Base-by-base conservation (phyloP, 306 rosid species). In the Castanospermum australe region DNA sequence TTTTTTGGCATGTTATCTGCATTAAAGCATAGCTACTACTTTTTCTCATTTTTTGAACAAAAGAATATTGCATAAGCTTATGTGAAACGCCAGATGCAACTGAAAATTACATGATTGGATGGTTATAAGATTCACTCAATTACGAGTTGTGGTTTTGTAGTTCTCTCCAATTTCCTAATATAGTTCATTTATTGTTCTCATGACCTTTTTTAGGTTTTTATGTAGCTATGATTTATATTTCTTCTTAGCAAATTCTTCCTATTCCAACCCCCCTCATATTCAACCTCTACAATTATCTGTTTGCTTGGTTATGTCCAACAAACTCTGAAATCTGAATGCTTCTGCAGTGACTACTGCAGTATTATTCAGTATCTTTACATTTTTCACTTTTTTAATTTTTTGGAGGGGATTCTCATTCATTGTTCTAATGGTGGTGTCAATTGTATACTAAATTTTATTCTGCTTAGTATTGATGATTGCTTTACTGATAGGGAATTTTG, bases 121-220 rank as follows among this genome's bases (percentile, higher is more conserved):
- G 30, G 25, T 36, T 11, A 22, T 2, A 67, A 42, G 56, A 21
- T 67, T 67, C 9, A 3, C 48, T 17, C 30, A 67, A 17, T 55
- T 39, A 39, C 39, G 21, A 42, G 30, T 41, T 67, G 51, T 3
- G 12, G 36, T 56, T 35, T 66, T 65, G 76, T 32, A 13, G 38
- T 56, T 69, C 33, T 32, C 2, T 56, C 8, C 50, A 32, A 44
- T 69, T 44, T 30, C 57, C 51, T 68, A 47, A 14, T 8, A 8
- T 79, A 51, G 77, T 68, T 57, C 36, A 17, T 56, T 68, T 39
- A 10, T 67, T 75, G 32, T 61, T 48, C n/a, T 66, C 30, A 24
- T 61, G 5, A 18, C 47, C 12, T 13, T 61, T 7, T 47, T 32
- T 62, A 63, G 50, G 50, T 66, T 66, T 64, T 9, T 25, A 21